Conservation (phyloP, 768 basidiomycete species). For the Naganishia randhawae region DNA sequence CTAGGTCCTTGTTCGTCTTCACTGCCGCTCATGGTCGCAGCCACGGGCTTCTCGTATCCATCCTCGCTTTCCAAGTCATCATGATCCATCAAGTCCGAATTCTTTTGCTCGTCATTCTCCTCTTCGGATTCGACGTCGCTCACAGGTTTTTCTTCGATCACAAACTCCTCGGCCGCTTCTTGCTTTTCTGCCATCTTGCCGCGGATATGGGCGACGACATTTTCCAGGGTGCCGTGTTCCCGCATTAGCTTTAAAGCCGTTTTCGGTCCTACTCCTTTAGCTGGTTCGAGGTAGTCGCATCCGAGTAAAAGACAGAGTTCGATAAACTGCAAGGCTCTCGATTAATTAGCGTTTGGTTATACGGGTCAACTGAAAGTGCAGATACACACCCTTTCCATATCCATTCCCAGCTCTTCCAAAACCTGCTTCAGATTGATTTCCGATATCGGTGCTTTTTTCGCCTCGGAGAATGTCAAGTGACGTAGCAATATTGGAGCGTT, state of each 20-base stretch:
- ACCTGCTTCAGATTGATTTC: constrained; percentile 80
- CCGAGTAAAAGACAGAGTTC: constrained; percentile 94
- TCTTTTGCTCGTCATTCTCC: constrained; percentile 29
- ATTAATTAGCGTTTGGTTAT: not conserved
- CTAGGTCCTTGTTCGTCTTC: constrained; percentile 48
- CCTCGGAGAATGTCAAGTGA: constrained; percentile 96
- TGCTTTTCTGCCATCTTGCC: constrained; percentile 61
- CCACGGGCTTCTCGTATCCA: constrained; percentile 26
- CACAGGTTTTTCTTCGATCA: constrained; percentile 34
- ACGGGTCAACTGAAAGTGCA: not conserved
- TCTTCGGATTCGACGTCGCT: constrained; percentile 38
- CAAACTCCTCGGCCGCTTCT: constrained; percentile 35
- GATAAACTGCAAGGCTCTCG: constrained; percentile 64
- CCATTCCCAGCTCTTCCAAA: constrained; percentile 83
- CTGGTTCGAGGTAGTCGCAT: constrained; percentile 98
- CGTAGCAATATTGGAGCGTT: constrained; percentile 83
- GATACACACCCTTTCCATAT: constrained; percentile 71
- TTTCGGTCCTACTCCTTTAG: constrained; percentile 92
- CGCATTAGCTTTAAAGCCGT: constrained; percentile 86
- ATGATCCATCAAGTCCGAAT: constrained; percentile 25
- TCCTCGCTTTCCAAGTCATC: constrained; percentile 35
- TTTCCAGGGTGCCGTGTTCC: constrained; percentile 69
- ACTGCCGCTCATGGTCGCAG: constrained; percentile 45
- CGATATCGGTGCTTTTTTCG: constrained; percentile 91
- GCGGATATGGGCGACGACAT: constrained; percentile 71